Conservation (phyloP, 1,284 basidiomycete species). For the Entoloma clypeatum region DNA sequence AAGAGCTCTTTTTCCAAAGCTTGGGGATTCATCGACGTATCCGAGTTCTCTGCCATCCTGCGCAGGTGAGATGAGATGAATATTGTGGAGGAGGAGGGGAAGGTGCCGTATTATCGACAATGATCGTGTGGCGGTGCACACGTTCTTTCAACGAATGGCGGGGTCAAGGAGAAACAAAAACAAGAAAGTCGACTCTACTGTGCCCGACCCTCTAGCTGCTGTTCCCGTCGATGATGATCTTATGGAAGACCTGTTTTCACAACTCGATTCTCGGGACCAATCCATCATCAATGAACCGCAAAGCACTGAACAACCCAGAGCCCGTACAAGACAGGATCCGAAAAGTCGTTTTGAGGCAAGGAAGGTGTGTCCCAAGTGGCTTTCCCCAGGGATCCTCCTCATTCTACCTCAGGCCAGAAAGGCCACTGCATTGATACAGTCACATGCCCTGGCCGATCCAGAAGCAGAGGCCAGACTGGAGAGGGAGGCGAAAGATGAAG, state of each 20-base stretch:
- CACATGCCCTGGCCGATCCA: constrained; percentile 55
- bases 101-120: no score
- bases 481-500: constrained; percentile 71
- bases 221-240: constrained; percentile 47
- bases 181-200: constrained; percentile 39
- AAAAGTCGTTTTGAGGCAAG: constrained; percentile 76
- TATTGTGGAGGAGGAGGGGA: no score
- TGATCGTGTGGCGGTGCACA: constrained; percentile 15
- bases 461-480: constrained; percentile 63
- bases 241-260: constrained; percentile 68
- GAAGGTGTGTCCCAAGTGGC: constrained; percentile 49
- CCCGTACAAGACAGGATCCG: constrained; percentile 55
- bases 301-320: no score
- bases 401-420: constrained; percentile 61
- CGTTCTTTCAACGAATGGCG: constrained; percentile 21
- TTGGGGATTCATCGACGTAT: constrained; percentile 26
- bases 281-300: no score
- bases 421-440: constrained; percentile 64
- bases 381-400: background rate
- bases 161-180: constrained; percentile 44
- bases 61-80: no score
- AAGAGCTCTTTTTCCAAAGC: constrained; percentile 30
- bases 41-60: no score
- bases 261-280: constrained; percentile 62
- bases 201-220: constrained; percentile 28